Evolutionary conservation across 225 moss, liverwort and hornwort genomes (phyloP).

Genomic region (Asterella californica): DNA sequence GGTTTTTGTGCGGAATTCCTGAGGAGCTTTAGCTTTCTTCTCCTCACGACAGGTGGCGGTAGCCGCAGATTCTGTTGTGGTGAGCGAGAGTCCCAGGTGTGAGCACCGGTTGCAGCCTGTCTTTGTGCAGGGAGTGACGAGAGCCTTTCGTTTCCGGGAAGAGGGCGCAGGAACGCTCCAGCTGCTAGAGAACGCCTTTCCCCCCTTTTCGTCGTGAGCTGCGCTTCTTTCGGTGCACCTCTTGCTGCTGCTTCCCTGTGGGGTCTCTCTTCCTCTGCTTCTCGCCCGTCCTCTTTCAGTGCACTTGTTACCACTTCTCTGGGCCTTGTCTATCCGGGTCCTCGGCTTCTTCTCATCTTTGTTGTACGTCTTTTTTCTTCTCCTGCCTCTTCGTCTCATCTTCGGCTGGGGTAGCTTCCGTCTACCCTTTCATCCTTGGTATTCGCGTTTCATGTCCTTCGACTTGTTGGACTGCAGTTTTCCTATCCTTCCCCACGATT

Average conservation of each 20-base stretch:
- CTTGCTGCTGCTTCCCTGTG: neutral
- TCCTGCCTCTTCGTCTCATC: neutral
- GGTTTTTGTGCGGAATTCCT: no score
- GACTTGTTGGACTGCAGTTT: neutral
- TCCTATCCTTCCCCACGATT: neutral
- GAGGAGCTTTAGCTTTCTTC: no score
- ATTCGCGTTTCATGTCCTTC: neutral
- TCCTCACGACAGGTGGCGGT: neutral
- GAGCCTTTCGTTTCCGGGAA: constrained; percentile 11
- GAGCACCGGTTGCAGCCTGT: constrained; percentile 8
- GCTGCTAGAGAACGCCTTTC: neutral
- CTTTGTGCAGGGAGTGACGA: neutral
- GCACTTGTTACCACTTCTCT: neutral
- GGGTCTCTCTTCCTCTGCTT: neutral
- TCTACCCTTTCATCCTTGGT: neutral
- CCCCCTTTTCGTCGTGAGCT: neutral
- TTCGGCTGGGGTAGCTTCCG: neutral
- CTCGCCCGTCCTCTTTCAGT: neutral
- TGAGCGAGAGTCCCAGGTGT: neutral
- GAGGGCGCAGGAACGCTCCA: neutral
- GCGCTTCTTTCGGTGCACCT: neutral
- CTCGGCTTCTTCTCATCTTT: neutral
- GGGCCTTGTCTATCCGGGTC: neutral
- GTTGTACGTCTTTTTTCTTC: neutral
- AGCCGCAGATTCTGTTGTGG: neutral